Percentiles rank a stretch among this genome's conserved stretches.
phyloP scores from a whole-genome alignment of 768 basidiomycete species.

The Rhizopogon rudus region DNA sequence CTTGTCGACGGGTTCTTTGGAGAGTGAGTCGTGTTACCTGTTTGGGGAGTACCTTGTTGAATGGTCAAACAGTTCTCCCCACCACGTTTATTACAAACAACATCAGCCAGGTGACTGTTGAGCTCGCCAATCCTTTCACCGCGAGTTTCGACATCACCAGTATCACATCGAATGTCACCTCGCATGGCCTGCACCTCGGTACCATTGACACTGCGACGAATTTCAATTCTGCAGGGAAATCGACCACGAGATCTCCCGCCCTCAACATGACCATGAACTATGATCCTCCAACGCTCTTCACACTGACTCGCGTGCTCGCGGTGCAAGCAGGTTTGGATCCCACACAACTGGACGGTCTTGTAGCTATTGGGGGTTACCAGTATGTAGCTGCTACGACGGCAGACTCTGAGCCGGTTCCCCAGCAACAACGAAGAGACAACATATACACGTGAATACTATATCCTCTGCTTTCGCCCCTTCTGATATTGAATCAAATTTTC shows the following conservation, averaged over 20 bases:
- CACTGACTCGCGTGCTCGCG: slow-evolving; percentile 62
- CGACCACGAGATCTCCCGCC: slow-evolving; percentile 50
- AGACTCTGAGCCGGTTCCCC: slow-evolving; percentile 25
- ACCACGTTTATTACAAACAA: slow-evolving; percentile 61
- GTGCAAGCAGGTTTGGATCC: slow-evolving; percentile 57
- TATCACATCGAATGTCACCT: slow-evolving; percentile 55
- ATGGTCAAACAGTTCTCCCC: slow-evolving; percentile 41
- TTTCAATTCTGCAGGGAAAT: slow-evolving; percentile 49
- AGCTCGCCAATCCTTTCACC: slow-evolving; percentile 65
- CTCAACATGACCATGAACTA: slow-evolving; percentile 63
- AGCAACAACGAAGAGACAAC: slow-evolving; percentile 33
- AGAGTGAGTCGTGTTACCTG: slow-evolving; percentile 30
- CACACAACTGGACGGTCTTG: slow-evolving; percentile 60
- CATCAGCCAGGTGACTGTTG: slow-evolving; percentile 59
- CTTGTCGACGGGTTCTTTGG: slow-evolving; percentile 50
- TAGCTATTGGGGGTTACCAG: slow-evolving; percentile 59
- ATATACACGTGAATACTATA: slow-evolving; percentile 46
- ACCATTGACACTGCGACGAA: slow-evolving; percentile 48
- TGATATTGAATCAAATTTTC: slow-evolving; percentile 1
- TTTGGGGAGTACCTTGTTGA: background rate
- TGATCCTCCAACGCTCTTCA: slow-evolving; percentile 64
- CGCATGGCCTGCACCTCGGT: slow-evolving; percentile 58
- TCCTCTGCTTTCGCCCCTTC: background rate
- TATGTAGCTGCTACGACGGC: slow-evolving; percentile 38
- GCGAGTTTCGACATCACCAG: slow-evolving; percentile 51